Conservation (phyloP, 768 basidiomycete species). For the Rhodotorula paludigena region DNA sequence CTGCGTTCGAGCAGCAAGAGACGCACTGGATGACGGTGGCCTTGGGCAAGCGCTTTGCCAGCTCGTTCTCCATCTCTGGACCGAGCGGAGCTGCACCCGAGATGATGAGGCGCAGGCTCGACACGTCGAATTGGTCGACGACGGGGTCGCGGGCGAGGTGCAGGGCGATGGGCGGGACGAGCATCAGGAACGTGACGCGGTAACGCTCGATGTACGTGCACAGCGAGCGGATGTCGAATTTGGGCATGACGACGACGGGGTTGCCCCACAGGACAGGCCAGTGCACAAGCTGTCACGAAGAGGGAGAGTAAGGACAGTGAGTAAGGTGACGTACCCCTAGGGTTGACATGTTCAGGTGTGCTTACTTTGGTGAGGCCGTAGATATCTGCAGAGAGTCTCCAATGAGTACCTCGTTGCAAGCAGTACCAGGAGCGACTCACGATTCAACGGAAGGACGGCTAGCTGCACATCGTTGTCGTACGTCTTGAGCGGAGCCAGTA, state of each 20-base stretch:
- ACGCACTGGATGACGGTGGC: constrained; percentile 15
- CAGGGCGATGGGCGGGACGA: constrained; percentile 42
- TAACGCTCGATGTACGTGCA: constrained; percentile 63
- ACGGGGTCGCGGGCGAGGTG: constrained; percentile 32
- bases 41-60: constrained; percentile 20
- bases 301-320: constrained; percentile 1
- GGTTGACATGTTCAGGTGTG: no score
- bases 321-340: neutral
- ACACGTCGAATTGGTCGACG: constrained; percentile 39
- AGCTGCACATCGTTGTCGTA: constrained; percentile 34
- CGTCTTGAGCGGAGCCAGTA: constrained; percentile 28
- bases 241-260: constrained; percentile 58
- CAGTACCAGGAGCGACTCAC: neutral
- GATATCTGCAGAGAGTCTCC: neutral
- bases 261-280: constrained; percentile 56
- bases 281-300: constrained; percentile 54
- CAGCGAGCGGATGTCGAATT: constrained; percentile 67
- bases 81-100: constrained; percentile 43
- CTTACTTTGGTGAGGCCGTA: neutral
- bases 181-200: constrained; percentile 52
- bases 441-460: constrained; percentile 36
- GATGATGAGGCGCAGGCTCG: constrained; percentile 28
- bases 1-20: neutral
- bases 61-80: constrained; percentile 35
- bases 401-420: neutral